Evolutionary conservation across 75 land plant genomes (phyloP).

Genomic region (Cunninghamia lanceolata): DNA sequence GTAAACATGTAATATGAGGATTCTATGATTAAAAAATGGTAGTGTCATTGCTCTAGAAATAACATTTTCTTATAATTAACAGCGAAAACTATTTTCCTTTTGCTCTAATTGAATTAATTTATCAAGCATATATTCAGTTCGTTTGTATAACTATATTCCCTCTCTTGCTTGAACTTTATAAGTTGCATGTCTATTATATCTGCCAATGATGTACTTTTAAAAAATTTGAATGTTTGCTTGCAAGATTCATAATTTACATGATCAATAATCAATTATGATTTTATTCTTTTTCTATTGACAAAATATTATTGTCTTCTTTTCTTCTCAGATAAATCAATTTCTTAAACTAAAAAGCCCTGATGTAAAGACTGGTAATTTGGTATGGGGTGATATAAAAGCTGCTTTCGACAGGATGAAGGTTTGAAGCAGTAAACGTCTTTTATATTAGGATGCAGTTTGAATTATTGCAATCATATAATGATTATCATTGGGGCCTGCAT

Average conservation of each 20-base stretch:
- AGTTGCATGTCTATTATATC: neutral
- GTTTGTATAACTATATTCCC: neutral
- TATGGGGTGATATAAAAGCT: conserved; percentile 60
- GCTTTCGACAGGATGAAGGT: conserved; percentile 97
- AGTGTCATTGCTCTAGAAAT: neutral
- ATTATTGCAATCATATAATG: neutral
- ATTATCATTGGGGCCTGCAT: neutral
- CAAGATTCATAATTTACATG: neutral
- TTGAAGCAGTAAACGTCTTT: neutral
- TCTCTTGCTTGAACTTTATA: neutral
- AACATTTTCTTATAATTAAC: neutral
- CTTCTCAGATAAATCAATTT: neutral
- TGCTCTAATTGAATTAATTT: neutral
- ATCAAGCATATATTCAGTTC: neutral
- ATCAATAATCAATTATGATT: neutral
- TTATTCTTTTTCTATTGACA: neutral
- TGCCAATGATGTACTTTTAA: neutral
- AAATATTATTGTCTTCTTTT: neutral
- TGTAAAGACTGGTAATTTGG: conserved; percentile 7
- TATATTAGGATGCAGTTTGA: neutral
- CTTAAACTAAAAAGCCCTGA: neutral
- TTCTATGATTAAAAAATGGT: neutral
- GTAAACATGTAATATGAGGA: neutral
- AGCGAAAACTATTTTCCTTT: neutral
- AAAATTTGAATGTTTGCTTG: neutral